Conservation (phyloP, 2,329 filamentous ascomycete species). For the Xylaria sp. region DNA sequence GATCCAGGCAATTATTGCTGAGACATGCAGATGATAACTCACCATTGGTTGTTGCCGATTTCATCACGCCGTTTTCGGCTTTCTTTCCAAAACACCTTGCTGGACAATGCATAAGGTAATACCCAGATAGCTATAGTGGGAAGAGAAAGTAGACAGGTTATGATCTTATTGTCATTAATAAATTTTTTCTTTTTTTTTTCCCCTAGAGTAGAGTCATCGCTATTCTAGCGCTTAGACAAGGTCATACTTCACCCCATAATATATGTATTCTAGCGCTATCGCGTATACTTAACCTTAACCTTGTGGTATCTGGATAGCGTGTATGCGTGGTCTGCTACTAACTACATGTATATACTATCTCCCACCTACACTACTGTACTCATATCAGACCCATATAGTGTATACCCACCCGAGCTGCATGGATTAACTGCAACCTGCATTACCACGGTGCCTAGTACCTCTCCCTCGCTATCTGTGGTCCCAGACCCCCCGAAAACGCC, state of each 20-base stretch:
- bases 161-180: constrained; percentile 12
- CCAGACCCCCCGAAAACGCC: constrained; percentile 34
- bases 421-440: constrained; percentile 35
- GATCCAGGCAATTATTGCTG: constrained; percentile 22
- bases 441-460: constrained; percentile 30
- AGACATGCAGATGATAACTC: constrained; percentile 42
- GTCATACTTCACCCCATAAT: constrained; percentile 10
- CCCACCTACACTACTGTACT: neutral
- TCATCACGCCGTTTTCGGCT: constrained; percentile 46
- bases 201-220: constrained; percentile 33
- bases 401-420: constrained; percentile 38
- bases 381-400: constrained; percentile 13
- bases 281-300: constrained; percentile 11
- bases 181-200: constrained; percentile 3
- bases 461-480: constrained; percentile 34
- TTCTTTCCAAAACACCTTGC: constrained; percentile 32
- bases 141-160: constrained; percentile 2
- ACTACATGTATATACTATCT: neutral
- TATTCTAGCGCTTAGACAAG: constrained; percentile 27
- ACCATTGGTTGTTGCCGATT: constrained; percentile 42
- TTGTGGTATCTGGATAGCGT: constrained; percentile 19
- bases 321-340: constrained; percentile 12
- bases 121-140: neutral
- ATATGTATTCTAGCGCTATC: constrained; percentile 14
- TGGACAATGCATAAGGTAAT: constrained; percentile 12